Percentiles rank a stretch among this genome's conserved stretches.
Conservation (phyloP, 169 alveolate species). For the Theileria orientalis region DNA sequence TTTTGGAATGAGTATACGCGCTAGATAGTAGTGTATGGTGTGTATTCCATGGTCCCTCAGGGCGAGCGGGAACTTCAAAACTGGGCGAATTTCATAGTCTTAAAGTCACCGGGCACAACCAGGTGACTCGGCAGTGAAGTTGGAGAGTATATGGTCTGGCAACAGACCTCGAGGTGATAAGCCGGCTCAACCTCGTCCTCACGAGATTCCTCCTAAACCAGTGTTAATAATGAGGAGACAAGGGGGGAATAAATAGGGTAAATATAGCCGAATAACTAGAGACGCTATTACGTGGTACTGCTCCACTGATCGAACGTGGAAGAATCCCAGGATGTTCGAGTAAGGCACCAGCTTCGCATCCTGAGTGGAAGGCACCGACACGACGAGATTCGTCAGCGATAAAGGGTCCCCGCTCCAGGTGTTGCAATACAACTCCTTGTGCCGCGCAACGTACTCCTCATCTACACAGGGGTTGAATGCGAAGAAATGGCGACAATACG, state of each 20-base stretch:
- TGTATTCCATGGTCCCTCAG: too few relatives aligned
- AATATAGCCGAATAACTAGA: not conserved
- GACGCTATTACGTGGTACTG: not conserved
- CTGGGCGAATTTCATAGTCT: constrained; percentile 48
- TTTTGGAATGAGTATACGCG: too few relatives aligned
- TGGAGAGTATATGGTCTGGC: constrained; percentile 67
- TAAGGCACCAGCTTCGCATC: constrained; percentile 59
- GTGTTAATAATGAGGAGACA: not conserved
- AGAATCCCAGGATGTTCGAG: constrained; percentile 52
- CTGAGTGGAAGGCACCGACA: constrained; percentile 66
- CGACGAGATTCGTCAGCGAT: constrained; percentile 47
- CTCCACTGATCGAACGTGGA: constrained; percentile 64
- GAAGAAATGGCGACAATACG: not conserved
- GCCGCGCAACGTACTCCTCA: not conserved
- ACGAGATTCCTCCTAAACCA: not conserved
- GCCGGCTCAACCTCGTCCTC: constrained; percentile 5
- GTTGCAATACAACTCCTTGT: constrained; percentile 23
- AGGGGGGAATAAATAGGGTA: too few relatives aligned
- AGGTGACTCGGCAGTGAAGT: constrained; percentile 69
- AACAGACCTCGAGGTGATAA: constrained; percentile 47
- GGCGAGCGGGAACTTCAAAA: too few relatives aligned
- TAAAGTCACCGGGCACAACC: constrained; percentile 64
- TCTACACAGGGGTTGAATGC: constrained; percentile 11
- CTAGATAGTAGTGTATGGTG: too few relatives aligned
- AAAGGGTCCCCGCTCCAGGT: constrained; percentile 65